phyloP scores from a whole-genome alignment of 1,139 yeast species.

The Yamadazyma atmosphaerica region DNA sequence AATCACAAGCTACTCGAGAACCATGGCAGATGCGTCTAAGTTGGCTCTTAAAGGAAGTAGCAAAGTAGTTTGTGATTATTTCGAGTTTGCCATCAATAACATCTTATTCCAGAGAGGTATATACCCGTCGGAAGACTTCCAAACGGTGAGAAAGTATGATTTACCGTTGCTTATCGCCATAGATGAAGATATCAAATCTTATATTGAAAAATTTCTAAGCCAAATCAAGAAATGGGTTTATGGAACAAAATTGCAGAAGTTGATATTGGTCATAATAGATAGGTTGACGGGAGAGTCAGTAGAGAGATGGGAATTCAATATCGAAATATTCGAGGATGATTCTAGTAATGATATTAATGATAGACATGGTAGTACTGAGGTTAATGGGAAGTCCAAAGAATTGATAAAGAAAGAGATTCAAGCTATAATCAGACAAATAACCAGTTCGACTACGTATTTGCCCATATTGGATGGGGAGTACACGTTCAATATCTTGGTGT shows the following conservation, averaged over 20 bases:
- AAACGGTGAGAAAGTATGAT: conserved; percentile 77
- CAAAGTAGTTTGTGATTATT: conserved; percentile 77
- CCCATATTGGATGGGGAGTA: conserved; percentile 73
- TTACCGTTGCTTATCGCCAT: conserved; percentile 69
- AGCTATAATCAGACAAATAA: conserved; percentile 83
- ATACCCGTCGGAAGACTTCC: conserved; percentile 87
- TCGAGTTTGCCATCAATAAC: conserved; percentile 75
- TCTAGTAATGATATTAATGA: conserved; percentile 9
- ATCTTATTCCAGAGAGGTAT: conserved; percentile 88
- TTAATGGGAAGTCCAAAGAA: conserved; percentile 35
- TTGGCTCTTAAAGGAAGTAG: conserved; percentile 78
- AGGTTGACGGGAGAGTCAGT: conserved; percentile 66
- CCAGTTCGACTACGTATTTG: conserved; percentile 82
- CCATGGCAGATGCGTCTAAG: conserved; percentile 26
- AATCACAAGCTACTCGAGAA: neutral
- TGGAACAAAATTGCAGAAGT: conserved; percentile 65
- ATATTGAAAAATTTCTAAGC: conserved; percentile 65
- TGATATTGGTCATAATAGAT: conserved; percentile 71
- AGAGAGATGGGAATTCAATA: conserved; percentile 86
- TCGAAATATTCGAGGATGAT: conserved; percentile 39
- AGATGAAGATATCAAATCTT: conserved; percentile 75
- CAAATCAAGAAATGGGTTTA: conserved; percentile 84
- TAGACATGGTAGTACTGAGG: neutral
- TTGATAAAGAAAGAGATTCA: conserved; percentile 76
- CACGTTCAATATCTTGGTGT: conserved; percentile 85